Base-by-base conservation (phyloP, 257 asterid genomes). In the Scutellaria baicalensis region DNA sequence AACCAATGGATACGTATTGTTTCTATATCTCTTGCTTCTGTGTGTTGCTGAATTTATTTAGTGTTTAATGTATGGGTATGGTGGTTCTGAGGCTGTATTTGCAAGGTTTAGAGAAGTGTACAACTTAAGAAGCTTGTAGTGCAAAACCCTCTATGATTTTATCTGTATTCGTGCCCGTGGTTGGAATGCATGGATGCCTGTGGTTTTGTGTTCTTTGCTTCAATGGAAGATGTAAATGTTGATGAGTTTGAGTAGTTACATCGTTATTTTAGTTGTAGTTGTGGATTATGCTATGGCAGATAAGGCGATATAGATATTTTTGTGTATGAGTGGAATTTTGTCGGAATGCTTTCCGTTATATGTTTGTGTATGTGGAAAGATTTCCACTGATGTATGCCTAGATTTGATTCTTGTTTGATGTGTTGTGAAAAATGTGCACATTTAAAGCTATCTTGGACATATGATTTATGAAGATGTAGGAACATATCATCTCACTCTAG, bases 41-140 rank as follows among this genome's bases (percentile, higher is more conserved):
- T 33, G 63, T 39, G 42, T 66, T 59, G 31, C 31, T 64, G 69
- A 12, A 21, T 17, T 5, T 21, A 6, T 52, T 1, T 40, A 36
- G 60, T 23, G 59, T 31, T 21, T 23, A 27, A 6, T 73, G 65
- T 40, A 14, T 63, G 68, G 71, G 35, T 75, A 7, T 54, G 62
- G 59, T 70, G 66, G 75, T 63, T 78, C 52, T 38, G 21, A 14
- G 12, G 79, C 58, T 5, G 66, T 59, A 66, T 71, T 71, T 43
- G 60, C 35, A 20, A 36, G n/a, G 8, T 65, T 47, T 59, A 35
- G 45, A 56, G 47, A 52, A 39, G 23, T 59, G 64, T 52, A 59
- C 64, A 57, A 14, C 69, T 63, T 45, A 2, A 4, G 75, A 71
- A 64, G 66, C 76, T 33, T 43, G 13, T 58, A 69, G 76, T 45